Conservation (phyloP, 768 basidiomycete species). For the Infundibulicybe gibba region DNA sequence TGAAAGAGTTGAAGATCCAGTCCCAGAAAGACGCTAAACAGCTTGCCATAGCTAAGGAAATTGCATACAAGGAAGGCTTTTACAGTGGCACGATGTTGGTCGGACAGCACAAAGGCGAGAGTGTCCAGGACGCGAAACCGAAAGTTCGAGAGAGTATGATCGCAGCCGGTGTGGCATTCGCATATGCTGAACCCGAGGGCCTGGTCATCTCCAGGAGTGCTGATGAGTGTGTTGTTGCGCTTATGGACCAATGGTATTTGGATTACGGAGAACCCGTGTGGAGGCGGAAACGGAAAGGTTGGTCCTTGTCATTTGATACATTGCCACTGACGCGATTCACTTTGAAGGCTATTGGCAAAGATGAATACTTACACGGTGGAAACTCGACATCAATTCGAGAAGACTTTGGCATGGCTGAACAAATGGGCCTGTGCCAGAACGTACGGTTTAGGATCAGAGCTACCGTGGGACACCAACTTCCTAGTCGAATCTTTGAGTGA, state of each 20-base stretch:
- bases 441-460: slow-evolving; percentile 90
- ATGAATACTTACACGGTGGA: slow-evolving; percentile 94
- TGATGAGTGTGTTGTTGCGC: slow-evolving; percentile 97
- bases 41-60: slow-evolving; percentile 94
- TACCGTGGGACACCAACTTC: slow-evolving; percentile 97
- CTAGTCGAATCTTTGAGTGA: slow-evolving; percentile 96
- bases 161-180: slow-evolving; percentile 1
- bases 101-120: slow-evolving; percentile 86
- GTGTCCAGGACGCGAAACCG: slow-evolving; percentile 88
- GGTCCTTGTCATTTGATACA: slow-evolving; percentile 19
- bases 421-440: slow-evolving; percentile 99
- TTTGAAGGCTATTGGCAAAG: slow-evolving; percentile 61
- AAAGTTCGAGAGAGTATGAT: slow-evolving; percentile 63
- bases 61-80: slow-evolving; percentile 98
- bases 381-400: slow-evolving; percentile 90
- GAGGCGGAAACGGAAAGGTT: slow-evolving; percentile 85
- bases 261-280: slow-evolving; percentile 94
- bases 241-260: slow-evolving; percentile 99
- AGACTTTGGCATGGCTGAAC: slow-evolving; percentile 90
- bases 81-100: slow-evolving; percentile 90
- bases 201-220: slow-evolving; percentile 83
- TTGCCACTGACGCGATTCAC: slow-evolving; percentile 3
- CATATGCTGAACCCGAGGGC: slow-evolving; percentile 6
- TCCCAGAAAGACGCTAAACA: slow-evolving; percentile 93
- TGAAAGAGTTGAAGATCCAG: slow-evolving; percentile 89